Evolutionary conservation across 768 basidiomycete species (phyloP), one percentile per base, ranked within the genome.

Genomic region (Galerina sulciceps): DNA sequence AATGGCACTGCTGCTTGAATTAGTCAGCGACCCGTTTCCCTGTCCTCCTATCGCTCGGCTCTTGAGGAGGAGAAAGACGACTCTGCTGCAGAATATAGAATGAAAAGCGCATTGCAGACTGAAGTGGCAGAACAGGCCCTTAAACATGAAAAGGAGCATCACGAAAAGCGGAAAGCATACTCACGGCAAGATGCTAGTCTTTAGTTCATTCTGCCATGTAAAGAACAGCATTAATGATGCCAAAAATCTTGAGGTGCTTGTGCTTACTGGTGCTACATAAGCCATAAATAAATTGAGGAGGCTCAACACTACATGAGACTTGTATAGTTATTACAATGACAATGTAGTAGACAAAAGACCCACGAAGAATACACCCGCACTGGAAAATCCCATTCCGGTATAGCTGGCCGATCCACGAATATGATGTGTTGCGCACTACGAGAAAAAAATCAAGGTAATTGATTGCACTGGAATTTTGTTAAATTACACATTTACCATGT

Each of bases 71-170:
- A 55, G 54, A 17, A 55, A 44, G 31, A 55, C 38, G 35, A 55
- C 31, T 3, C 54, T 46, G 17, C 38, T 49, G 31, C 48, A 49
- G 47, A 57, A 57, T 17, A 57, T 36, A 14, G 55, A 48, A 41
- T 48, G 55, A 14, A 57, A 18, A 22, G 38, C 46, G 54, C 54
- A 55, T 46, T 55, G 43, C 11, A 55, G 43, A 23, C 51, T 53
- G 20, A 3, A 23, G n/a, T 26, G 23, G 5, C 26, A 41, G 18
- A 15, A 48, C 9, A 15, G 49, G 2, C 22, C 11, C 23, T 53
- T 31, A 53, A 9, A 41, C 4, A 40, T 13, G 35, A 38, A 14
- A 26, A 9, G 23, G 26, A 8, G 5, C 14, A 14, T 13, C n/a
- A 41, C 15, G 17, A 31, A 10, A 8, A 15, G 8, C 3, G 34